These are phyloP conservation scores for Lipomyces kockii DNA, from an alignment of 805 yeast genomes.

Conservation along the genomic window DNA sequence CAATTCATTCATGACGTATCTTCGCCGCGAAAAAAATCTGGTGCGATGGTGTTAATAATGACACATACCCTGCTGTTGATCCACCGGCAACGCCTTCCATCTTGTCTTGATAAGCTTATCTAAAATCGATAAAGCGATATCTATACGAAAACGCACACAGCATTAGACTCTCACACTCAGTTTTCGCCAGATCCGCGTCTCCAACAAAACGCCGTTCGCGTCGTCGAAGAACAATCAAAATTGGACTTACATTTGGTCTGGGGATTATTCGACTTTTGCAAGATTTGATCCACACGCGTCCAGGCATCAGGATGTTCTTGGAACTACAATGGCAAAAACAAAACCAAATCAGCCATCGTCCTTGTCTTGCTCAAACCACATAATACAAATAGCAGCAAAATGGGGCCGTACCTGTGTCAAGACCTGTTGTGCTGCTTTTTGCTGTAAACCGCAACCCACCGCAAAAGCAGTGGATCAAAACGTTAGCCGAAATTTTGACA, in stretches of 20 bases:
- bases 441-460: constrained; percentile 30
- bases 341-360: constrained; percentile 11
- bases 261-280: constrained; percentile 75
- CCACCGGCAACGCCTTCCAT: constrained; percentile 91
- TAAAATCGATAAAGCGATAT: constrained; percentile 83
- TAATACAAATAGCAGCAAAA: neutral
- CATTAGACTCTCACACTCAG: neutral
- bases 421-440: constrained; percentile 48
- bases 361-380: neutral
- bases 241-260: constrained; percentile 71
- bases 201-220: constrained; percentile 1
- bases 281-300: constrained; percentile 89
- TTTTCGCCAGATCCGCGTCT: neutral
- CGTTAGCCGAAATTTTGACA: neutral
- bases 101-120: constrained; percentile 88
- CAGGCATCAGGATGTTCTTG: constrained; percentile 96
- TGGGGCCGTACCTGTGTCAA: constrained; percentile 42
- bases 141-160: constrained; percentile 24
- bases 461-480: neutral
- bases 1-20: neutral
- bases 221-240: neutral
- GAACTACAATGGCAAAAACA: constrained; percentile 51
- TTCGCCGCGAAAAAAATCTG: neutral
- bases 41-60: neutral
- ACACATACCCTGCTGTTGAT: constrained; percentile 63